phyloP scores from a whole-genome alignment of 257 asterid genomes.

The Paulownia fortunei region DNA sequence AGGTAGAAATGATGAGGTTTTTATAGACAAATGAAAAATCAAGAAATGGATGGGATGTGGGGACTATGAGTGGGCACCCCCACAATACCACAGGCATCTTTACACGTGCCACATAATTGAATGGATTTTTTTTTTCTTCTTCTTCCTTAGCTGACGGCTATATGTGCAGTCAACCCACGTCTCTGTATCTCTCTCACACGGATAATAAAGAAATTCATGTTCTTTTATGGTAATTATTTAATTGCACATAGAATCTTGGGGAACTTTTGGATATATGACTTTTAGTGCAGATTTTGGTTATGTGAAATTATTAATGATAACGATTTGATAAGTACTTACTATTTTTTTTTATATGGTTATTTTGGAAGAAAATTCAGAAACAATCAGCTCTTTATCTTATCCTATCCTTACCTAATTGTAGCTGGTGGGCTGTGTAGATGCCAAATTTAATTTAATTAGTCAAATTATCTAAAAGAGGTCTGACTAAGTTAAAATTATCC shows the following conservation, averaged over 20 bases:
- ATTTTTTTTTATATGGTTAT: not conserved
- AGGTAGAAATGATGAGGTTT: conserved; percentile 10
- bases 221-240: not conserved
- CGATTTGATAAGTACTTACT: not conserved
- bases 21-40: conserved; percentile 37
- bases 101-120: conserved; percentile 48
- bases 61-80: too few species aligned
- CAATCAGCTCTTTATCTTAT: conserved; percentile 8
- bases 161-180: conserved; percentile 48
- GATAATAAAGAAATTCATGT: not conserved
- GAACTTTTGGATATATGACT: conserved; percentile 1
- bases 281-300: not conserved
- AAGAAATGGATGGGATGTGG: not conserved
- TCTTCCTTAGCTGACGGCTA: conserved; percentile 42
- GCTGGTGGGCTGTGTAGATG: not conserved
- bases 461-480: not conserved
- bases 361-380: conserved; percentile 10
- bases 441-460: not conserved
- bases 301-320: not conserved
- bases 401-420: not conserved
- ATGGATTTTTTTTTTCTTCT: not conserved
- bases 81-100: conserved; percentile 30
- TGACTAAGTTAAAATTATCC: not conserved
- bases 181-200: conserved; percentile 26
- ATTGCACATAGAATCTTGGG: not conserved